Percentiles rank a stretch among this genome's conserved stretches.
Conservation (phyloP, 257 asterid genomes). For the Scutellaria baicalensis region DNA sequence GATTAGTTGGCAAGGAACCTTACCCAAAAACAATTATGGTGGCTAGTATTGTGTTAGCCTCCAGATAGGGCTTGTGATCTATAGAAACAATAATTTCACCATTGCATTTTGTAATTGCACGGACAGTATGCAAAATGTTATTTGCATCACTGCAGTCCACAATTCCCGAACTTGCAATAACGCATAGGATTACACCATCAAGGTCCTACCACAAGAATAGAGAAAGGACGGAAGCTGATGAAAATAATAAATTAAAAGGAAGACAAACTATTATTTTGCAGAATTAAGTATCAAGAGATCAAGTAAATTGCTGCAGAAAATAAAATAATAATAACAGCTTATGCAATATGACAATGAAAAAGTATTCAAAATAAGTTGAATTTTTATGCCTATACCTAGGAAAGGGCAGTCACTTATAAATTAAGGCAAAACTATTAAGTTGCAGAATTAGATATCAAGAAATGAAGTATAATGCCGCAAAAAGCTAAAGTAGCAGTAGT, state of each 20-base stretch:
- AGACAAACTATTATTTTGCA: not conserved
- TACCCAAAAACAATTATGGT: slow-evolving; percentile 77
- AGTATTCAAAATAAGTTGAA: slow-evolving; percentile 9
- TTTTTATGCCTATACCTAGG: slow-evolving; percentile 64
- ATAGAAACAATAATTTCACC: slow-evolving; percentile 51
- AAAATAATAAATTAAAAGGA: slow-evolving; percentile 13
- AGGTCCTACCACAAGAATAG: slow-evolving; percentile 44
- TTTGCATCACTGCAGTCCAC: slow-evolving; percentile 39
- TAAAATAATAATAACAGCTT: not conserved
- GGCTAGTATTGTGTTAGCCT: slow-evolving; percentile 49
- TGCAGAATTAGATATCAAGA: not conserved
- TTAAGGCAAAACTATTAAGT: not conserved
- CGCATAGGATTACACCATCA: slow-evolving; percentile 63
- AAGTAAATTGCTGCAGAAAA: slow-evolving; percentile 3
- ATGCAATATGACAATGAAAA: slow-evolving; percentile 8
- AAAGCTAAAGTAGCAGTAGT: no score
- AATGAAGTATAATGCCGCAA: slow-evolving; percentile 4
- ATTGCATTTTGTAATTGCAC: slow-evolving; percentile 41
- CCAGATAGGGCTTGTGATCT: slow-evolving; percentile 51
- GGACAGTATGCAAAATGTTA: slow-evolving; percentile 43
- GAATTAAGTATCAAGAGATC: not conserved
- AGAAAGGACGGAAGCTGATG: slow-evolving; percentile 7
- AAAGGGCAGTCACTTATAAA: slow-evolving; percentile 70
- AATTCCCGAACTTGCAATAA: slow-evolving; percentile 66
- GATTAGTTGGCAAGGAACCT: slow-evolving; percentile 21